phyloP scores from a whole-genome alignment of 129 eudicot genomes.

The Chrysanthemum lavandulifolium region DNA sequence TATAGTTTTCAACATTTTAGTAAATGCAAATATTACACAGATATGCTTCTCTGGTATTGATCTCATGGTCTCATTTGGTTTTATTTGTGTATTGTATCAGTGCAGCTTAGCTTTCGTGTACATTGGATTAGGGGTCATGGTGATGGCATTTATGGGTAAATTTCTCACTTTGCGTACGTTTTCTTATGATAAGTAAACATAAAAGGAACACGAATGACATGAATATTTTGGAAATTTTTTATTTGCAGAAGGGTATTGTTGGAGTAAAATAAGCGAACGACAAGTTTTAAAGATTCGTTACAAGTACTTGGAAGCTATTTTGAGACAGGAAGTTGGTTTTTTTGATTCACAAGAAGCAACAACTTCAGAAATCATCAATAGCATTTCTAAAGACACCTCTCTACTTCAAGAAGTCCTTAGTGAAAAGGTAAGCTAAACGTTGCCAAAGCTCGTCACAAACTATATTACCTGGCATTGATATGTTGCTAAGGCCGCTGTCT shows the following conservation, averaged over 20 bases:
- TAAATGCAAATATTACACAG: too few relatives aligned
- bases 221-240: neutral
- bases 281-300: constrained; percentile 82
- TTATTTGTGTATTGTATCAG: constrained; percentile 42
- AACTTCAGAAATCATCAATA: constrained; percentile 76
- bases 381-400: constrained; percentile 85
- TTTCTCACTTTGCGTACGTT: neutral
- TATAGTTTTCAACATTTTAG: too few relatives aligned
- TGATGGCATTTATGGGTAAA: constrained; percentile 91
- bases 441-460: neutral
- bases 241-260: constrained; percentile 83
- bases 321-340: constrained; percentile 94
- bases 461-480: neutral
- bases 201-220: neutral
- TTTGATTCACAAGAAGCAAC: constrained; percentile 98
- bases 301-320: constrained; percentile 85
- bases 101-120: constrained; percentile 87
- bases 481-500: neutral
- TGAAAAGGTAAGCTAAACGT: constrained; percentile 61
- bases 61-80: constrained; percentile 3
- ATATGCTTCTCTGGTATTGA: too few relatives aligned
- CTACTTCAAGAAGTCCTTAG: constrained; percentile 93
- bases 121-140: constrained; percentile 83
- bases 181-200: neutral
- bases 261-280: constrained; percentile 92